Conservation (phyloP, 2,329 filamentous ascomycete species). For the Alternaria brassicicola region DNA sequence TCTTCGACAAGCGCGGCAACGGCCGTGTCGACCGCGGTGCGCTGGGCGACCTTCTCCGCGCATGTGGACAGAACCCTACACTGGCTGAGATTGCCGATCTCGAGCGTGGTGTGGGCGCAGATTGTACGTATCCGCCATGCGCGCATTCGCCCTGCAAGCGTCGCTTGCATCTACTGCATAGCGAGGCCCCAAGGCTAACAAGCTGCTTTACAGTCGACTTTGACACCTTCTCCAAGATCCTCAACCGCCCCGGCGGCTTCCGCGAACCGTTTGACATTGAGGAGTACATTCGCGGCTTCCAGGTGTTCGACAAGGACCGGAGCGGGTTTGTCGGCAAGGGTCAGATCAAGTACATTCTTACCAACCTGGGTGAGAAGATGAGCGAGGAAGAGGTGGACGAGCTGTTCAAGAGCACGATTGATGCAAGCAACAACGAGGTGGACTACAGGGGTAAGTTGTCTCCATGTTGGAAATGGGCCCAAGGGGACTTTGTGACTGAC, state of each 20-base stretch:
- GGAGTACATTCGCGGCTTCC: constrained; percentile 97
- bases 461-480: not conserved
- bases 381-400: constrained; percentile 98
- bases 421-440: constrained; percentile 94
- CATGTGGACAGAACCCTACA: constrained; percentile 97
- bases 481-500: not conserved
- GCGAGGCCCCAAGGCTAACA: constrained; percentile 3
- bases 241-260: constrained; percentile 97
- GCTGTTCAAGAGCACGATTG: constrained; percentile 89
- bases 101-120: constrained; percentile 85
- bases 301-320: constrained; percentile 99
- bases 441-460: constrained; percentile 85
- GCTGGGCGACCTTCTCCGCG: constrained; percentile 91
- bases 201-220: constrained; percentile 76
- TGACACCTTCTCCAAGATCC: constrained; percentile 93
- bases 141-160: not conserved
- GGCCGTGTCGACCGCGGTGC: constrained; percentile 86
- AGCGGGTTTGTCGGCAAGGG: constrained; percentile 97
- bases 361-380: constrained; percentile 99
- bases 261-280: constrained; percentile 97
- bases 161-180: not conserved
- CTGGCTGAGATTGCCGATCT: constrained; percentile 90
- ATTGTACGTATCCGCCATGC: constrained; percentile 72
- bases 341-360: constrained; percentile 96
- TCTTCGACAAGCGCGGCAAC: constrained; percentile 99